Evolutionary conservation across 176 grass and related monocot species (phyloP), one percentile per base, ranked within the genome.

Genomic region (Aechmea fasciata): DNA sequence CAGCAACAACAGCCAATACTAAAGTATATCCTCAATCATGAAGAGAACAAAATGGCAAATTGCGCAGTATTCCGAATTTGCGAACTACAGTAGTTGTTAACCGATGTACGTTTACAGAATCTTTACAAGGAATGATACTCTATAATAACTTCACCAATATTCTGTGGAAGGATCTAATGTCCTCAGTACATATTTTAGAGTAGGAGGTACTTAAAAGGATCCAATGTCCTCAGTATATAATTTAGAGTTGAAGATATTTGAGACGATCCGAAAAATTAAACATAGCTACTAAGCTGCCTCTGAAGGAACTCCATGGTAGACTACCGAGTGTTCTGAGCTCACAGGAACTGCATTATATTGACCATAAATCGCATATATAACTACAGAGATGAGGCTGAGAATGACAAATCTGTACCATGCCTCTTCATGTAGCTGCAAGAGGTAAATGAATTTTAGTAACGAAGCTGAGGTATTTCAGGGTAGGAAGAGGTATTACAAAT

Each of bases 361-460:
- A 74, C 95, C 95, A 66, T 94, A 99, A 23, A 82, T 63, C 1
- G 95, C 95, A 73, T 94, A 99, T 13, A 93, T 11, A 29, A 77
- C 90, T 49, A 84, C 72, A 0, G 87, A 74, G 11, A 90, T 15
- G 11, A 99, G 55, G 59, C 87, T 94, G 55, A 99, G 82, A 22
- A 99, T 86, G 67, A 88, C 66, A 68, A 99, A 99, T 88, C 90
- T 99, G 23, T 84, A 85, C 84, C 95, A 99, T 10, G 84, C 95
- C 84, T 99, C 95, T 84, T 88, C 95, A 73, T 99, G 95, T 53
- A 99, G 83, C 95, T 99, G 87, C 76, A 63, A 72, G 54, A 14
- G 19, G 14, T 17, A 18, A 17, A 9, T 2, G 19, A 41, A 41
- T 41, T 41, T 41, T 7, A 5, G 33, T 7, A 41, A 41, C 33